These are phyloP conservation scores for Chytriomyces hyalinus DNA, from an alignment of 192 early-diverging fungal genomes.

Conservation along the genomic window DNA sequence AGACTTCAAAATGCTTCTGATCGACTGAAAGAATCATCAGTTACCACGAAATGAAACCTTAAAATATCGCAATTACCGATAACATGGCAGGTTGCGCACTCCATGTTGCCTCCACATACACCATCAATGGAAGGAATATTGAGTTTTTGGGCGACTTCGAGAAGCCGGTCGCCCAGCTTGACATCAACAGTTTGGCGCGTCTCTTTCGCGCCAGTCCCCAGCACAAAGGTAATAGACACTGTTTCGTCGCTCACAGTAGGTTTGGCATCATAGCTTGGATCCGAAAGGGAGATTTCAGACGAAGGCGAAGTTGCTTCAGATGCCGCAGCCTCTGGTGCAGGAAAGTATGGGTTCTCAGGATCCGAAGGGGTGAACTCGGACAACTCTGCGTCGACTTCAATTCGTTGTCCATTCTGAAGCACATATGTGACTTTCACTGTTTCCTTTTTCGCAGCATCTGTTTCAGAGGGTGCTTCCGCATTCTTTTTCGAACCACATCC, in stretches of 20 bases:
- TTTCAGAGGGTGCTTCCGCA: neutral
- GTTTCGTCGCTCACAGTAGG: neutral
- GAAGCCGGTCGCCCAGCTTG: constrained; percentile 48
- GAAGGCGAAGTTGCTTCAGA: neutral
- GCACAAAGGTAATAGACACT: constrained; percentile 18
- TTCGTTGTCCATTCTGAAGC: constrained; percentile 46
- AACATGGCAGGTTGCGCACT: constrained; percentile 69
- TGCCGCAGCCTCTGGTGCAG: neutral
- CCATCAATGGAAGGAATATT: constrained; percentile 57
- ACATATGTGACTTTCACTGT: constrained; percentile 49
- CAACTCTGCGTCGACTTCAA: constrained; percentile 50
- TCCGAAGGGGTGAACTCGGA: constrained; percentile 37
- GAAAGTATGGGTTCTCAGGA: constrained; percentile 26
- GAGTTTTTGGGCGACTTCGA: constrained; percentile 54
- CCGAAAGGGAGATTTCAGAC: neutral
- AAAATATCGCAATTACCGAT: constrained; percentile 36
- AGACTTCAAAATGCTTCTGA: constrained; percentile 39
- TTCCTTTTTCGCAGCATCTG: neutral
- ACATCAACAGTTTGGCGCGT: constrained; percentile 8
- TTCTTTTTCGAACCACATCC: neutral
- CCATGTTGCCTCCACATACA: constrained; percentile 63
- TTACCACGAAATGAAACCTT: neutral
- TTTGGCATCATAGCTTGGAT: neutral
- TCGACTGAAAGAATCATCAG: constrained; percentile 37
- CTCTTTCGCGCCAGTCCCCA: constrained; percentile 17